These are phyloP conservation scores for Pseudevernia furfuracea DNA, from an alignment of 495 filamentous ascomycete species.

Conservation along the genomic window DNA sequence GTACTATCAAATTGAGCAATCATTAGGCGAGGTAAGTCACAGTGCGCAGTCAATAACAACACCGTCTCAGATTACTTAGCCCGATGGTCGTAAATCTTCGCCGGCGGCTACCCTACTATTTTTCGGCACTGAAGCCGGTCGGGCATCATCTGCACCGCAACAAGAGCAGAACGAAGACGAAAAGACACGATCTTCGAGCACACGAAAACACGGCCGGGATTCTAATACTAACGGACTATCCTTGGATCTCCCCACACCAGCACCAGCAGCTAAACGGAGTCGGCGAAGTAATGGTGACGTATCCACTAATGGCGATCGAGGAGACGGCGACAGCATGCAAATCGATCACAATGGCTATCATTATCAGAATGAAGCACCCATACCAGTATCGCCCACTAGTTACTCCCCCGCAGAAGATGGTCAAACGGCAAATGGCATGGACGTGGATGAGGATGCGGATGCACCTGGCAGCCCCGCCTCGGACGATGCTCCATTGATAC, in stretches of 20 bases:
- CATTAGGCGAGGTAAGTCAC: conserved; percentile 49
- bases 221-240: conserved; percentile 31
- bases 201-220: conserved; percentile 38
- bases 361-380: conserved; percentile 24
- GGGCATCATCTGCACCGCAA: conserved; percentile 21
- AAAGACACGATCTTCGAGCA: conserved; percentile 28
- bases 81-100: conserved; percentile 9
- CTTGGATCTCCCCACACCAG: conserved; percentile 35
- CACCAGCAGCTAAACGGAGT: conserved; percentile 29
- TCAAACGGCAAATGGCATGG: conserved; percentile 43
- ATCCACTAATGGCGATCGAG: conserved; percentile 37
- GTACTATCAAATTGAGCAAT: conserved; percentile 62
- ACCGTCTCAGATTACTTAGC: conserved; percentile 9
- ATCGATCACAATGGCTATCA: conserved; percentile 22
- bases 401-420: conserved; percentile 30
- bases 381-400: conserved; percentile 41
- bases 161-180: conserved; percentile 20
- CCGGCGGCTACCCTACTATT: conserved; percentile 36
- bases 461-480: conserved; percentile 41
- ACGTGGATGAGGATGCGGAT: conserved; percentile 44
- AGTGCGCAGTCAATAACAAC: background rate
- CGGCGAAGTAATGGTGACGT: conserved; percentile 37
- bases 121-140: conserved; percentile 42
- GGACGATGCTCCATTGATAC: conserved; percentile 32
- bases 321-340: conserved; percentile 26